Conservation (phyloP, 2,329 filamentous ascomycete species). For the Ceratocystis albifundus region DNA sequence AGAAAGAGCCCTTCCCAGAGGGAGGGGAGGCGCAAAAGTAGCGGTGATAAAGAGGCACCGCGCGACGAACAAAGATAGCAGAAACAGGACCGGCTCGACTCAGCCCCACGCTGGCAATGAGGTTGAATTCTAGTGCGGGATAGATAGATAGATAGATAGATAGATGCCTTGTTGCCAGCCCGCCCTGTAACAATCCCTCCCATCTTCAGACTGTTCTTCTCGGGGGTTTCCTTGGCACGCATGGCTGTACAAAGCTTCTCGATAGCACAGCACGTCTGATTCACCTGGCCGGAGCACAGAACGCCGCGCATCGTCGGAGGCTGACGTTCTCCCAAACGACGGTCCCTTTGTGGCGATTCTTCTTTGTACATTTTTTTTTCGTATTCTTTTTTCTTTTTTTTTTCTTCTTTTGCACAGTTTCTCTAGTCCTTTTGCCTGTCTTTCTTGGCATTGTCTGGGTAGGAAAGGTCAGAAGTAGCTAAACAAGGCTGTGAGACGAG, state of each 20-base stretch:
- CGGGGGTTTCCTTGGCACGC: no score
- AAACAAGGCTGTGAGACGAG: conserved; percentile 7
- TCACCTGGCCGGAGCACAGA: no score
- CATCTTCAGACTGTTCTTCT: no score
- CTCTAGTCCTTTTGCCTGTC: neutral
- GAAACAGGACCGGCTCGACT: no score
- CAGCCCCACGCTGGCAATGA: neutral
- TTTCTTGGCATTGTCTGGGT: conserved; percentile 4
- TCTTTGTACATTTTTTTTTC: neutral
- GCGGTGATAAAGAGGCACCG: neutral
- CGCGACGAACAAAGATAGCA: neutral
- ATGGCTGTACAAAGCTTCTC: no score
- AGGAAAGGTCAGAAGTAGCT: neutral
- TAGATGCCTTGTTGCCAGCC: no score
- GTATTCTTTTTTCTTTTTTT: neutral
- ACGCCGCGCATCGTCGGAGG: neutral
- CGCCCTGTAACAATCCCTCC: no score
- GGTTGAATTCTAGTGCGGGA: neutral
- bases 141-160: no score
- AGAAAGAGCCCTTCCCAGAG: neutral
- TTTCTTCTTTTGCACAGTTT: neutral
- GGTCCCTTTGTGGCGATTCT: neutral
- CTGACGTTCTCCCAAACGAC: neutral
- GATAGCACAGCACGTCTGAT: no score
- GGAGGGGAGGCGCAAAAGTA: neutral